These are phyloP conservation scores for Fusarium devonianum DNA, from an alignment of 2,329 filamentous ascomycete genomes.

Conservation along the genomic window DNA sequence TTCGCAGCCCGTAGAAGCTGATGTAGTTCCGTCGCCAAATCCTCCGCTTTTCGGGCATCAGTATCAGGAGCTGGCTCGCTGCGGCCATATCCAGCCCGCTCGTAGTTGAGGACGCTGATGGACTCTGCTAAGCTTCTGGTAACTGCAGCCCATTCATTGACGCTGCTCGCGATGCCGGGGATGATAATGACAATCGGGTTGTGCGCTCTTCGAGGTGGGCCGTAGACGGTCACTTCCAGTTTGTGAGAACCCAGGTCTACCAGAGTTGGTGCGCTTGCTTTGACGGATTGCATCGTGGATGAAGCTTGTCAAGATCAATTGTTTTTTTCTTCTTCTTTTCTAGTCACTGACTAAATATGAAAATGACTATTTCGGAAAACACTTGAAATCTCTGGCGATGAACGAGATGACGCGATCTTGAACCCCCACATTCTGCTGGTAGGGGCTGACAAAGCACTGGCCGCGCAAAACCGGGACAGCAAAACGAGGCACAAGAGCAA, in stretches of 20 bases:
- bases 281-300: constrained; percentile 13
- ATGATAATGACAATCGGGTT: constrained; percentile 23
- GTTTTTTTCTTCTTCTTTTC: too few relatives aligned
- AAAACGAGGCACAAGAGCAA: too few relatives aligned
- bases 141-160: constrained; percentile 24
- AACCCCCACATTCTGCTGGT: too few relatives aligned
- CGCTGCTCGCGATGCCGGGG: constrained; percentile 16
- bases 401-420: too few relatives aligned
- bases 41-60: neutral
- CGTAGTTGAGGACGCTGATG: constrained; percentile 17
- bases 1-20: constrained; percentile 12
- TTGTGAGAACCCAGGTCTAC: constrained; percentile 16
- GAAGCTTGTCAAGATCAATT: too few relatives aligned
- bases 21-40: constrained; percentile 17
- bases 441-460: too few relatives aligned
- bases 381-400: too few relatives aligned
- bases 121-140: constrained; percentile 6
- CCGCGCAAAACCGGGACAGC: too few relatives aligned
- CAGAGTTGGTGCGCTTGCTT: too few relatives aligned
- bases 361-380: too few relatives aligned
- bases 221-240: constrained; percentile 3
- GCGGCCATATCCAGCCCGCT: constrained; percentile 16
- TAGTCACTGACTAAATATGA: too few relatives aligned
- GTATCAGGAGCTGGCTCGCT: constrained; percentile 10
- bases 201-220: constrained; percentile 24